Evolutionary conservation across 768 basidiomycete species (phyloP), one percentile per base, ranked within the genome.

Genomic region (Lepiota brunneoincarnata): DNA sequence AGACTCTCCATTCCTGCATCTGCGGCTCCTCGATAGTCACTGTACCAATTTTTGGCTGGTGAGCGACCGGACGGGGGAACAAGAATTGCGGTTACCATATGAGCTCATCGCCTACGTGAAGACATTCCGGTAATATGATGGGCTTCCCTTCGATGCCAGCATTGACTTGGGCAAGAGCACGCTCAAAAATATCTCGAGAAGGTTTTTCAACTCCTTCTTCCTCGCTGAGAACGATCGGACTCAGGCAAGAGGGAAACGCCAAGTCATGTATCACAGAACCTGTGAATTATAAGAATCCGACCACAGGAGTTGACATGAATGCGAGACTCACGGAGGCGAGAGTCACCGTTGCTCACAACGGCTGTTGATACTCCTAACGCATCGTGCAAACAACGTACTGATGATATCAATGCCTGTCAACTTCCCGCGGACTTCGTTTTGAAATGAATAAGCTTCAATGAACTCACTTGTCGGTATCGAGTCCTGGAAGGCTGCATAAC

Each of bases 61-160:
- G 49, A 44, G 50, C 38, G 37, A 49, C 23, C 49, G n/a, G 23
- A 24, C 4, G 26, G 9, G 24, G 6, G 11, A 46, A 20, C 21
- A 48, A 20, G 3, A 41, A n/a, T 39, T 58, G 9, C 24, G 58
- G 79, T 58, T 59, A 89, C 90, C 79, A 77, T 45, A 74, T 64
- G 26, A 89, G 64, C 58, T 91, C 89, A 63, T 93, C 90, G 0
- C 91, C 91, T 37, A 92, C 78, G 58, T 93, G 90, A 17, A 91
- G 62, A 34, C 77, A 78, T 60, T 87, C 73, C 23, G 64, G 60
- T 1, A 72, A 62, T 7, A 53, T 49, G 20, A 82, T 71, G 14
- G 58, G 57, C 12, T 54, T 50, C 20, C 63, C 43, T 26, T 49
- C 36, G 1, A 64, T 59, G 12, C 63, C 44, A 6, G 49, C 43